Conservation (phyloP, 371 early-diverging fungal species). For the Syncephalastrum contaminatum region DNA sequence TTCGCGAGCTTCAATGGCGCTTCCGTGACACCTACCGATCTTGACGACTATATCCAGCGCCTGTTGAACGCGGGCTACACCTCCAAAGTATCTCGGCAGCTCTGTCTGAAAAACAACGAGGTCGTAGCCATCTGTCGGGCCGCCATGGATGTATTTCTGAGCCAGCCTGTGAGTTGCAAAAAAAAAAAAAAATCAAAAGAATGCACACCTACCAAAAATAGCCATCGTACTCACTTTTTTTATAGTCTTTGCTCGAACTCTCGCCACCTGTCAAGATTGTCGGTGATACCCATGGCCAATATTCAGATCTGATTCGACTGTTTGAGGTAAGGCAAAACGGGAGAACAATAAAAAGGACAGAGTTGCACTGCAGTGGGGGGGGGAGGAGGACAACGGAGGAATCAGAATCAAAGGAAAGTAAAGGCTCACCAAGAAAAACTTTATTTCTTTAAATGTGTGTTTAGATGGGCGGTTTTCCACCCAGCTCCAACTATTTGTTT, state of each 20-base stretch:
- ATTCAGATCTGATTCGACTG: slow-evolving; percentile 83
- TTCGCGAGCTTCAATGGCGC: slow-evolving; percentile 27
- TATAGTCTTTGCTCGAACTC: slow-evolving; percentile 85
- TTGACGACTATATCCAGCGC: slow-evolving; percentile 88
- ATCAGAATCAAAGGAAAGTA: too few species aligned
- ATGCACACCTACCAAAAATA: neutral
- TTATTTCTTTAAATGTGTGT: slow-evolving; percentile 66
- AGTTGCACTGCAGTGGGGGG: too few species aligned
- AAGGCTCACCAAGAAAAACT: too few species aligned
- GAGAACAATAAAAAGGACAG: neutral
- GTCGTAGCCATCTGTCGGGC: slow-evolving; percentile 86
- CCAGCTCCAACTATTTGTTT: slow-evolving; percentile 89
- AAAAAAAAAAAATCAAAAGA: neutral
- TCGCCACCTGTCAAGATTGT: slow-evolving; percentile 97
- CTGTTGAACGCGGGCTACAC: slow-evolving; percentile 79
- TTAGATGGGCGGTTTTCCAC: slow-evolving; percentile 87
- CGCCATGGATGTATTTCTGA: slow-evolving; percentile 89
- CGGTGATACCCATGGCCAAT: slow-evolving; percentile 97
- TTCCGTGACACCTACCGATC: slow-evolving; percentile 48
- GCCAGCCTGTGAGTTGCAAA: slow-evolving; percentile 70
- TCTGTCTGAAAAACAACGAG: slow-evolving; percentile 81
- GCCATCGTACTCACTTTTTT: neutral
- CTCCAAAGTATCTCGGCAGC: slow-evolving; percentile 69
- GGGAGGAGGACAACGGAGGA: too few species aligned
- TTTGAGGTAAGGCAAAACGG: slow-evolving; percentile 58